Percentiles rank a stretch among this genome's conserved stretches.
Evolutionary conservation across 106 monocot genomes (phyloP).

Genomic region (Chionographis japonica): DNA sequence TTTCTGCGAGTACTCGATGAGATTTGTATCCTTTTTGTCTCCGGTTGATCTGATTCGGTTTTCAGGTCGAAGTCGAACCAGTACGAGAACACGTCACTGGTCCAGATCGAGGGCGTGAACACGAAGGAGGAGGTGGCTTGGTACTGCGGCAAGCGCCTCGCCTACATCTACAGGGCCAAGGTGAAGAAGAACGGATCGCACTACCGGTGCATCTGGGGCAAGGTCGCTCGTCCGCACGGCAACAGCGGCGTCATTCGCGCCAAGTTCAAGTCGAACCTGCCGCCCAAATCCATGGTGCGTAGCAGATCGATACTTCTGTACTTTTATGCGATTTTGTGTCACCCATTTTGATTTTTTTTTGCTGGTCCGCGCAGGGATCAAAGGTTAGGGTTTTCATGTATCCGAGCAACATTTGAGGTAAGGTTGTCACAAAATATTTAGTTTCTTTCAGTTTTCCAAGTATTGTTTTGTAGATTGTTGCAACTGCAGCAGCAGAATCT

Average conservation of each 20-base stretch:
- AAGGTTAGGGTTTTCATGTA: constrained; percentile 75
- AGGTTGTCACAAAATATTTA: too few species aligned
- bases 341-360: constrained; percentile 3
- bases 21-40: not conserved
- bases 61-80: constrained; percentile 69
- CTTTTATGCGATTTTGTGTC: not conserved
- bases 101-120: constrained; percentile 81
- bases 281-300: constrained; percentile 75
- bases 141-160: constrained; percentile 65
- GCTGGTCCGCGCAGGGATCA: constrained; percentile 27
- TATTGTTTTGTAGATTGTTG: too few species aligned
- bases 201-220: constrained; percentile 81
- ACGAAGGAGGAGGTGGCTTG: constrained; percentile 71
- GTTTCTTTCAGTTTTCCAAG: too few species aligned
- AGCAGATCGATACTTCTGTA: too few species aligned
- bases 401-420: constrained; percentile 70
- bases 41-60: not conserved
- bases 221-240: constrained; percentile 70
- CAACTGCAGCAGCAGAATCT: too few species aligned
- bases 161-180: constrained; percentile 88
- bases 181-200: constrained; percentile 61
- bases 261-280: constrained; percentile 86
- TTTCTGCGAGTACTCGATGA: not conserved
- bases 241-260: constrained; percentile 79
- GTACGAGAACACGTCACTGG: constrained; percentile 71